These are phyloP conservation scores for Piper betle DNA, from an alignment of 164 flowering plant genomes.

Conservation along the genomic window DNA sequence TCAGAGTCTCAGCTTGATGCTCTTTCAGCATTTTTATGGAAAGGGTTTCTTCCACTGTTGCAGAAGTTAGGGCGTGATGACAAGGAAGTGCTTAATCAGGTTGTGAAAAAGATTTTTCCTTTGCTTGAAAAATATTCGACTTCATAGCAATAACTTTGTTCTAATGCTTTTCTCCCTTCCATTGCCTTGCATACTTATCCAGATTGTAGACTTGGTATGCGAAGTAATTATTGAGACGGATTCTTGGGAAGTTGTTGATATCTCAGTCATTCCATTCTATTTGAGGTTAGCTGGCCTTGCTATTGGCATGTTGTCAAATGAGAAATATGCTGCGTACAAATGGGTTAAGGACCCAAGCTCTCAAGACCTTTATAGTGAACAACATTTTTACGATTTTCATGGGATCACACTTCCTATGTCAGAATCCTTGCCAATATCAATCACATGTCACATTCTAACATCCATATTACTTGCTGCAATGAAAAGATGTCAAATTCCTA, in stretches of 20 bases:
- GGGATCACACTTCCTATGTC: constrained; percentile 7
- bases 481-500: constrained; percentile 14
- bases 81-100: constrained; percentile 49
- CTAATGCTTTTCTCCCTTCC: background rate
- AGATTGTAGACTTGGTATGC: constrained; percentile 48
- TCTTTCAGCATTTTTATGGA: constrained; percentile 35
- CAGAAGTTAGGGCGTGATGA: constrained; percentile 28
- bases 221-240: constrained; percentile 36
- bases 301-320: constrained; percentile 36
- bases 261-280: constrained; percentile 44
- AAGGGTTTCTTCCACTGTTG: constrained; percentile 46
- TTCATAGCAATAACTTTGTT: background rate
- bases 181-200: constrained; percentile 3
- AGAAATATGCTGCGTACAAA: constrained; percentile 21
- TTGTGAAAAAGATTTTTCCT: constrained; percentile 11
- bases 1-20: constrained; percentile 17
- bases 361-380: constrained; percentile 7
- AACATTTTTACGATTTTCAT: constrained; percentile 7
- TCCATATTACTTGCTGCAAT: constrained; percentile 39
- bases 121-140: background rate
- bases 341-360: constrained; percentile 21
- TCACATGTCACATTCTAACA: constrained; percentile 52
- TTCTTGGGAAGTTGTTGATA: constrained; percentile 45
- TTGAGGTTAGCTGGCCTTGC: constrained; percentile 40
- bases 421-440: constrained; percentile 30